Conservation (phyloP, 2,329 filamentous ascomycete genomes). For the Coniochaeta sp. region DNA sequence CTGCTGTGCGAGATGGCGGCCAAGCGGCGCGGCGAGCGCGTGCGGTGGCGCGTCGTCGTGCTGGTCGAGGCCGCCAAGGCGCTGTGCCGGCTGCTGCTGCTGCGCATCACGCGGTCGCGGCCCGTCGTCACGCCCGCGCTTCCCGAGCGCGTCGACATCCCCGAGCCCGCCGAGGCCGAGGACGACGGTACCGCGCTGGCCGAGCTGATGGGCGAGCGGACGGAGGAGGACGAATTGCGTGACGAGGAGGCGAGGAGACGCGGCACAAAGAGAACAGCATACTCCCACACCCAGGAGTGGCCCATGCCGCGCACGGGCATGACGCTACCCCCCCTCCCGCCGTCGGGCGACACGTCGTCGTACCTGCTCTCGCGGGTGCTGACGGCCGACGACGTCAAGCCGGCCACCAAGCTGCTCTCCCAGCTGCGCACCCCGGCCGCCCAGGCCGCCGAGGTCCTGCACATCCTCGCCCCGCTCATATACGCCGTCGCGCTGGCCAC, state of each 20-base stretch:
- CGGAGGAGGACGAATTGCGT: slow-evolving; percentile 50
- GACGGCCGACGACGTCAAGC: slow-evolving; percentile 94
- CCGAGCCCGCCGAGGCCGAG: slow-evolving; percentile 41
- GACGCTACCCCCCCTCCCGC: slow-evolving; percentile 75
- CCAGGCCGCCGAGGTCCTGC: slow-evolving; percentile 80
- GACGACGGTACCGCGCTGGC: slow-evolving; percentile 28
- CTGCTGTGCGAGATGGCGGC: slow-evolving; percentile 96
- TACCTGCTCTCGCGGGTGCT: slow-evolving; percentile 88
- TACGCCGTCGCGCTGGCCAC: slow-evolving; percentile 77
- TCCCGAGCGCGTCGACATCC: slow-evolving; percentile 77
- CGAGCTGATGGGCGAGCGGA: slow-evolving; percentile 34
- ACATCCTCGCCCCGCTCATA: slow-evolving; percentile 80
- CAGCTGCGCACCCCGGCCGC: slow-evolving; percentile 59
- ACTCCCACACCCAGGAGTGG: slow-evolving; percentile 57
- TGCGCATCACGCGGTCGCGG: slow-evolving; percentile 75
- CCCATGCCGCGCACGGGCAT: slow-evolving; percentile 91
- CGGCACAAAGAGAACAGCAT: slow-evolving; percentile 3
- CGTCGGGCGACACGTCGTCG: slow-evolving; percentile 71
- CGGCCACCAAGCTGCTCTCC: slow-evolving; percentile 79
- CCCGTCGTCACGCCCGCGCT: slow-evolving; percentile 77
- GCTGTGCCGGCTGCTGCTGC: slow-evolving; percentile 69
- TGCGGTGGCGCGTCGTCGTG: slow-evolving; percentile 82
- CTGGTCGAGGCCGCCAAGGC: slow-evolving; percentile 83
- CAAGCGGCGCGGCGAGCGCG: slow-evolving; percentile 72
- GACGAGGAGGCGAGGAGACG: slow-evolving; percentile 4